These are phyloP conservation scores for Terana coerulea DNA, from an alignment of 768 basidiomycete genomes.

Conservation along the genomic window DNA sequence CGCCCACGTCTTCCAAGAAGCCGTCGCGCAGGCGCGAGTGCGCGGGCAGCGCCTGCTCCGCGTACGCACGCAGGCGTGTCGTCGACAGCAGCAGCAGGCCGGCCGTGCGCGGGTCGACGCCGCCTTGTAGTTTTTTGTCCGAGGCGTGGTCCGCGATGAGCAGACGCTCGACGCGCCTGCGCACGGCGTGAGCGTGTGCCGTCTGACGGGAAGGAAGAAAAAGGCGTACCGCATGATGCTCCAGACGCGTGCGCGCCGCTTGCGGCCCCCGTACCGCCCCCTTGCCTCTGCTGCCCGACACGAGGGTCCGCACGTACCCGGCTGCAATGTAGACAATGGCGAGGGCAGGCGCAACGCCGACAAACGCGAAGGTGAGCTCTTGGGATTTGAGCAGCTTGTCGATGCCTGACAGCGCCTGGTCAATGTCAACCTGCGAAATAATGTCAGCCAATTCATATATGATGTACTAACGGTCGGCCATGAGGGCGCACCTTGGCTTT, in stretches of 20 bases:
- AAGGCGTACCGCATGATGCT: constrained; percentile 61
- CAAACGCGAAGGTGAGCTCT: constrained; percentile 94
- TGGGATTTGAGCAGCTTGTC: constrained; percentile 93
- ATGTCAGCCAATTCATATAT: no score
- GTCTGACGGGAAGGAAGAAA: neutral
- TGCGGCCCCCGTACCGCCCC: constrained; percentile 56
- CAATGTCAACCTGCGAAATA: constrained; percentile 78
- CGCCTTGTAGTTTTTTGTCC: constrained; percentile 33
- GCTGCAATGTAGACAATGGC: constrained; percentile 69
- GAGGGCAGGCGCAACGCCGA: constrained; percentile 89
- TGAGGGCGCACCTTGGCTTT: constrained; percentile 90
- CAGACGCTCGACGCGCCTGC: constrained; percentile 67
- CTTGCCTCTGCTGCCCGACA: constrained; percentile 45
- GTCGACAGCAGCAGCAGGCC: constrained; percentile 74
- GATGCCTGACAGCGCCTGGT: constrained; percentile 85
- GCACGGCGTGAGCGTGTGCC: neutral
- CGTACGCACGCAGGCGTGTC: constrained; percentile 62
- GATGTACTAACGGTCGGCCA: neutral
- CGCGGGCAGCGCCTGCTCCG: constrained; percentile 49
- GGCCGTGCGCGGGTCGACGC: constrained; percentile 55
- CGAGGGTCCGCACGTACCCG: constrained; percentile 48
- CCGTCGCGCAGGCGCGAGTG: constrained; percentile 64
- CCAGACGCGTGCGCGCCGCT: constrained; percentile 56
- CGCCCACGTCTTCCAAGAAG: constrained; percentile 81
- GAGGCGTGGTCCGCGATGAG: no score